A percentile compares a stretch with the other conserved stretches of the same genome.
These are phyloP conservation scores for Backusella westeae DNA, from an alignment of 192 early-diverging fungal species.

Conservation along the genomic window DNA sequence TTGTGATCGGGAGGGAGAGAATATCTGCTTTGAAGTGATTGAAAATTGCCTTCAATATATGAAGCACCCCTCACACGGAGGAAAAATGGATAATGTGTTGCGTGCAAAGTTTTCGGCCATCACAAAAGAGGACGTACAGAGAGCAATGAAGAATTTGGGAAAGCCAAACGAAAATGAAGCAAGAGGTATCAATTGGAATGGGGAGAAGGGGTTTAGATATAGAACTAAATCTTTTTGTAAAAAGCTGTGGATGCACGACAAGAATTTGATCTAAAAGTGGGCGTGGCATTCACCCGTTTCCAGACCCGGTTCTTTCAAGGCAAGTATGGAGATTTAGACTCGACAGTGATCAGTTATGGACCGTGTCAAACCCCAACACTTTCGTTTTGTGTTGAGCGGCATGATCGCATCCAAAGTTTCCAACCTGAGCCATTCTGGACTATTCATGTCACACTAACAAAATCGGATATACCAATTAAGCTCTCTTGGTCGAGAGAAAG, in stretches of 20 bases:
- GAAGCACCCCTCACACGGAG: slow-evolving; percentile 23
- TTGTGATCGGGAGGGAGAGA: slow-evolving; percentile 56
- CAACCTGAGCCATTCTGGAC: slow-evolving; percentile 50
- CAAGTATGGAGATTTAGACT: slow-evolving; percentile 52
- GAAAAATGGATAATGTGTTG: slow-evolving; percentile 30
- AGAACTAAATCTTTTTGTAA: neutral
- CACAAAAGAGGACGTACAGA: slow-evolving; percentile 37
- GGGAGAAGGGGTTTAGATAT: neutral
- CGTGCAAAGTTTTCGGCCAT: slow-evolving; percentile 42
- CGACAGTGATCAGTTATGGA: slow-evolving; percentile 46
- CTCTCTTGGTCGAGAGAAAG: slow-evolving; percentile 26
- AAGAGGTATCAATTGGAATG: slow-evolving; percentile 19
- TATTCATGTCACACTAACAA: slow-evolving; percentile 25
- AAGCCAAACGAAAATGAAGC: slow-evolving; percentile 52
- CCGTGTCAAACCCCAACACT: slow-evolving; percentile 55
- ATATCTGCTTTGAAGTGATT: slow-evolving; percentile 54
- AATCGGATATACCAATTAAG: slow-evolving; percentile 16
- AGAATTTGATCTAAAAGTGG: slow-evolving; percentile 53
- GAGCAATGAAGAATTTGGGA: slow-evolving; percentile 48
- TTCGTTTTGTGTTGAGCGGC: slow-evolving; percentile 51
- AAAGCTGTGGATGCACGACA: slow-evolving; percentile 52
- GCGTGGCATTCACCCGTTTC: slow-evolving; percentile 41
- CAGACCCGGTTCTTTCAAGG: slow-evolving; percentile 56
- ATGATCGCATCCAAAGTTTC: slow-evolving; percentile 54
- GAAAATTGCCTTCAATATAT: slow-evolving; percentile 33